Base-by-base conservation (phyloP, 2,329 filamentous ascomycete species). In the Niveomyces coronatus region DNA sequence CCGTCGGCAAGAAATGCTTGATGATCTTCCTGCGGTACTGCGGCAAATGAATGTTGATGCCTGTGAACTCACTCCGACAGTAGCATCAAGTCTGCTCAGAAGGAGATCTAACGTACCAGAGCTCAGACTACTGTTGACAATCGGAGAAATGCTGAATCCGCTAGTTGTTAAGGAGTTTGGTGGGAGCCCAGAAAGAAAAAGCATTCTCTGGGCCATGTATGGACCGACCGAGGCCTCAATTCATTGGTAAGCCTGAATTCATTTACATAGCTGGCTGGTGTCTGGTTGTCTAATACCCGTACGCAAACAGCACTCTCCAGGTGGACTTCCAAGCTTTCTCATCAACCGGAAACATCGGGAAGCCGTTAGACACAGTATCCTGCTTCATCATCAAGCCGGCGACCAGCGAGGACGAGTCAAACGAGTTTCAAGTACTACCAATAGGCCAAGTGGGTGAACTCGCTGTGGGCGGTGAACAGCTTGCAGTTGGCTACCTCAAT, bases 201-300 rank as follows among this genome's bases (percentile, higher is more conserved):
- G 82, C 47, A 78, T 94, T 30, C 67, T 95, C 1, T 88, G 85
- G 72, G 88, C 80, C 23, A 94, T 94, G 86, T 95, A 95, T 53
- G 88, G 88, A 0, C 88, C 88, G 2, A 95, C 88, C 0, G 88
- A 95, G 61, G 85, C 85, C 7, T 78, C 87, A 0, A 94, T 95
- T 41, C 88, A 95, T 54, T 95, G 74, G 70, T 71, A 52, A 57
- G 62, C 46, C 17, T 31, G 3, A 13, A 15, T 7, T 13, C 3
- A 13, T 9, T 2, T 30, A n/a, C n/a, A n/a, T n/a, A n/a, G n/a
- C n/a, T n/a, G n/a, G n/a, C n/a, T n/a, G n/a, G n/a, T n/a, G n/a
- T n/a, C n/a, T n/a, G n/a, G n/a, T n/a, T n/a, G n/a, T 9, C 19
- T 18, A 35, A 45, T 40, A 47, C 35, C 36, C n/a, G 47, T 30